phyloP scores from a whole-genome alignment of 2,329 filamentous ascomycete species.

The Aurifilum marmelostoma region DNA sequence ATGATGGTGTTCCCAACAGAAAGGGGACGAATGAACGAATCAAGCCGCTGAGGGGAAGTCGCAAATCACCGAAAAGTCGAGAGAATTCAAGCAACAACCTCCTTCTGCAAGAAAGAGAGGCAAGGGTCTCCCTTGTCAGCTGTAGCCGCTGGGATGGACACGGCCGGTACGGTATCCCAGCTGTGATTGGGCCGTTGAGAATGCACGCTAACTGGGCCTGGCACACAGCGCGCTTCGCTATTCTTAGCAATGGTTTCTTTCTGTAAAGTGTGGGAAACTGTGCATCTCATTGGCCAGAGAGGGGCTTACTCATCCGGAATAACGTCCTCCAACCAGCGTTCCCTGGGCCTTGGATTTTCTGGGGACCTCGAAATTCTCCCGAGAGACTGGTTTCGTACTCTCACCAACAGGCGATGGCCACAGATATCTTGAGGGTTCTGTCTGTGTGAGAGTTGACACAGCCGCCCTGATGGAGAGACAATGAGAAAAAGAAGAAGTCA shows the following conservation, averaged over 20 bases:
- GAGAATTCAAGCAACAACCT: background rate
- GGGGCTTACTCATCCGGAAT: constrained; percentile 10
- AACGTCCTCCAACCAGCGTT: constrained; percentile 12
- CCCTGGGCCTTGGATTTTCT: background rate
- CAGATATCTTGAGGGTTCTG: background rate
- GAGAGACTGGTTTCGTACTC: background rate
- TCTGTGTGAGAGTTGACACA: background rate
- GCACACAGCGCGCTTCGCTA: constrained; percentile 30
- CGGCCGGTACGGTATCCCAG: constrained; percentile 4
- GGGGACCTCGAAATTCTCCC: background rate
- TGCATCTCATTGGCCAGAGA: background rate
- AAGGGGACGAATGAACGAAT: background rate
- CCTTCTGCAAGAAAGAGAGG: background rate
- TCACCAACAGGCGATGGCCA: background rate
- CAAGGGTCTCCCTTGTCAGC: constrained; percentile 16
- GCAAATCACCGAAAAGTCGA: background rate
- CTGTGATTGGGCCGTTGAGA: constrained; percentile 24
- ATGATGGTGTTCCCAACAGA: no score
- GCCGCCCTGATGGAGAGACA: background rate
- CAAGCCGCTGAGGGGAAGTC: background rate
- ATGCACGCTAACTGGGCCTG: constrained; percentile 24
- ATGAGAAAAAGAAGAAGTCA: background rate
- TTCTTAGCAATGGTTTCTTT: constrained; percentile 23
- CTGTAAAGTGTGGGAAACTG: background rate
- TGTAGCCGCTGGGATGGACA: constrained; percentile 30